A percentile compares a stretch with the other conserved stretches of the same genome.
phyloP scores from a whole-genome alignment of 306 rosid genomes.

The Lathyrus oleraceus region DNA sequence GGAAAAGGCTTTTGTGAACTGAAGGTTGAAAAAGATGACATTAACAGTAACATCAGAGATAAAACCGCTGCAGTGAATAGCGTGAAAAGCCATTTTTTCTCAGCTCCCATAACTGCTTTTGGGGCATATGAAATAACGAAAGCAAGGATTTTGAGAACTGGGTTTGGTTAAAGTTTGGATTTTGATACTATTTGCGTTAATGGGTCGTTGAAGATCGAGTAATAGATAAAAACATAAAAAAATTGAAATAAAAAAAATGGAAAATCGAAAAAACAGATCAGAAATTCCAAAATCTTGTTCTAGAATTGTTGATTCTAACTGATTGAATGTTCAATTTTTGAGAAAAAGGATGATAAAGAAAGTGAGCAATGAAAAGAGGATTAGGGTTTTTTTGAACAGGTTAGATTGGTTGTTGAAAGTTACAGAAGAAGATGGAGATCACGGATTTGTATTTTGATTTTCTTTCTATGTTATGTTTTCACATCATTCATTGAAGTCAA shows the following conservation, averaged over 20 bases:
- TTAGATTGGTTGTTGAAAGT: constrained; percentile 39
- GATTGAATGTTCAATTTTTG: constrained; percentile 6
- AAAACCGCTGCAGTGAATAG: constrained; percentile 67
- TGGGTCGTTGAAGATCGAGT: constrained; percentile 51
- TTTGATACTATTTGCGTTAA: constrained; percentile 30
- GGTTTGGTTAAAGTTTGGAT: constrained; percentile 31
- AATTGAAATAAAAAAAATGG: not conserved
- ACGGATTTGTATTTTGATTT: constrained; percentile 27
- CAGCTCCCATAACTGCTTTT: constrained; percentile 71
- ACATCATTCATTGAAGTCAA: constrained; percentile 29
- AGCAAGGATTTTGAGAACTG: constrained; percentile 33
- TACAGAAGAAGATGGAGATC: constrained; percentile 42
- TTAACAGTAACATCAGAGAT: constrained; percentile 56
- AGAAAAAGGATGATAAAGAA: not conserved
- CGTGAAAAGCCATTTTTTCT: constrained; percentile 82
- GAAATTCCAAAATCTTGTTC: constrained; percentile 20
- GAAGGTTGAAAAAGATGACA: constrained; percentile 74
- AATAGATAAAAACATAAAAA: not conserved
- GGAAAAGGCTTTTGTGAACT: constrained; percentile 67
- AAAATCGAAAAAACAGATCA: constrained; percentile 37
- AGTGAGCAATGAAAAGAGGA: constrained; percentile 21
- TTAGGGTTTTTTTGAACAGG: constrained; percentile 47
- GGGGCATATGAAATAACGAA: constrained; percentile 36
- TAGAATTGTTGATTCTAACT: constrained; percentile 4
- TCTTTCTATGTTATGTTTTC: not conserved